Evolutionary conservation across 768 basidiomycete species (phyloP), one percentile per base, ranked within the genome.

Genomic region (Paxillus ammoniavirescens): DNA sequence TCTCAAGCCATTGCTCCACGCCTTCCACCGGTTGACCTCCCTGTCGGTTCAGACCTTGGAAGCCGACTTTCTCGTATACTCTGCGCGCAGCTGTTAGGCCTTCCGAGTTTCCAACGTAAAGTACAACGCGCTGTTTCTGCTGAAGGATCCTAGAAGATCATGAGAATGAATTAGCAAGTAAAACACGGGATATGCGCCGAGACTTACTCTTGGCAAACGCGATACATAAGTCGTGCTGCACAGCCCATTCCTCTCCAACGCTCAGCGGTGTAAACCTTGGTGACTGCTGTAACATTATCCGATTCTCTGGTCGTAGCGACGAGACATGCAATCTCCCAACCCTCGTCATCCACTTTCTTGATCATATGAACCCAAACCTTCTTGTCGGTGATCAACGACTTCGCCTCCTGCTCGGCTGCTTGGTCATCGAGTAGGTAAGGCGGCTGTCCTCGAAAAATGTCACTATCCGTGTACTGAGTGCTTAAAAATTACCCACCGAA

Each of bases 21-120:
- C 76, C 77, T n/a, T 77, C 73, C 2, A 75, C 73, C 3, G 63
- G 56, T 14, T 63, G 57, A 12, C 54, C 65, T 26, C 58, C 59
- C 8, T 60, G 46, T 56, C 35, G 8, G 14, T 56, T 66, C 14
- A 88, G 71, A 6, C 85, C 87, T 15, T 72, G 67, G 56, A 91
- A 92, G 2, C 89, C 89, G 14, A 90, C 81, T 2, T 76, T 78
- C 43, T 73, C 62, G 62, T 91, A 92, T 3, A 87, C 81, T 2
- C 66, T 75, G 0, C 73, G 77, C 2, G 77, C 81, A 56, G 87
- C 82, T 33, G 72, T 67, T 30, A 63, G 41, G 17, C 58, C 60
- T 1, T 9, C 4, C 14, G 48, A 42, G 51, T 81, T 72, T 2
- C 82, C 87, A 14, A 89, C 88, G 56, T 84, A 91, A 4, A 91